phyloP scores from a whole-genome alignment of 2,329 filamentous ascomycete species.

The Cytospora piceae region DNA sequence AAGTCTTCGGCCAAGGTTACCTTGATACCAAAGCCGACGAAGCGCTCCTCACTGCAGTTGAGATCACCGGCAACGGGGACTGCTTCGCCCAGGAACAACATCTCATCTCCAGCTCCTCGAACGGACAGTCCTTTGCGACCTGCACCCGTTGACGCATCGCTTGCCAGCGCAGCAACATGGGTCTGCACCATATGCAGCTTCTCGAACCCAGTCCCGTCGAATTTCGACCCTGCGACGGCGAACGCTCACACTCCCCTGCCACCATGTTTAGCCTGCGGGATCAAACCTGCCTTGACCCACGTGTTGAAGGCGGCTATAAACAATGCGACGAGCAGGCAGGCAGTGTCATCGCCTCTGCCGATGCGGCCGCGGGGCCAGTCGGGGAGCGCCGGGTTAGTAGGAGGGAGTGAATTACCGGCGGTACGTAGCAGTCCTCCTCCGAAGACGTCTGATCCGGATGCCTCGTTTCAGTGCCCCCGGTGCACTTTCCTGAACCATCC shows the following conservation, averaged over 20 bases:
- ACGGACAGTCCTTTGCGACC: constrained; percentile 48
- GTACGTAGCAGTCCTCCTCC: constrained; percentile 27
- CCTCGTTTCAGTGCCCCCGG: constrained; percentile 71
- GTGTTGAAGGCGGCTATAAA: constrained; percentile 86
- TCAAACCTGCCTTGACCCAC: constrained; percentile 82
- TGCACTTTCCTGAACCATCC: constrained; percentile 96
- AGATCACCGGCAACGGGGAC: constrained; percentile 53
- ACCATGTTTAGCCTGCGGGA: constrained; percentile 90
- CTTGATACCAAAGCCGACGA: constrained; percentile 78
- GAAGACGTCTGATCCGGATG: constrained; percentile 39
- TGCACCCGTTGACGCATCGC: constrained; percentile 49
- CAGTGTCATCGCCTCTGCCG: constrained; percentile 38
- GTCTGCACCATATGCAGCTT: constrained; percentile 96
- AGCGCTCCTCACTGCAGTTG: constrained; percentile 63
- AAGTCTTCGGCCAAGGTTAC: constrained; percentile 96
- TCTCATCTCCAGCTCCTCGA: constrained; percentile 51
- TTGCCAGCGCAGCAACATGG: constrained; percentile 75
- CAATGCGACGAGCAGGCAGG: constrained; percentile 64
- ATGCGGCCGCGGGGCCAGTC: constrained; percentile 35
- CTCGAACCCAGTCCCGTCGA: constrained; percentile 88
- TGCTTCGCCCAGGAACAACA: constrained; percentile 48
- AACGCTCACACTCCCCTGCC: constrained; percentile 79
- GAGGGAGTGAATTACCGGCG: constrained; percentile 24
- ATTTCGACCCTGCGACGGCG: constrained; percentile 85
- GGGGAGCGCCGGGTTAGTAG: constrained; percentile 26